These are phyloP conservation scores for Aureobasidium mangrovei DNA, from an alignment of 2,329 filamentous ascomycete species.

Conservation along the genomic window DNA sequence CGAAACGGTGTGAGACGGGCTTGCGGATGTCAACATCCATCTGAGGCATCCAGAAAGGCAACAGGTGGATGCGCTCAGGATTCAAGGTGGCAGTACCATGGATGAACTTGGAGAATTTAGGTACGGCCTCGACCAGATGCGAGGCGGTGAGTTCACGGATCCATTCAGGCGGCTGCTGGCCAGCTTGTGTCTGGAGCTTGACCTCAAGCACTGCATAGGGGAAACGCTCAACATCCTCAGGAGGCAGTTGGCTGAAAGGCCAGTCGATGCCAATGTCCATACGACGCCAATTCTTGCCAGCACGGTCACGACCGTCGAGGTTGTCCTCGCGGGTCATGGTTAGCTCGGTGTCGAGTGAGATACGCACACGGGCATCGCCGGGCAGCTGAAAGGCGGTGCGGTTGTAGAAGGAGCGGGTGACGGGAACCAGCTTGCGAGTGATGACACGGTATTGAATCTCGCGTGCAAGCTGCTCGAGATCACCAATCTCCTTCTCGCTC, in stretches of 20 bases:
- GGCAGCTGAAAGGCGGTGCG: constrained; percentile 96
- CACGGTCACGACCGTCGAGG: constrained; percentile 64
- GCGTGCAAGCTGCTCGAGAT: constrained; percentile 79
- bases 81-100: constrained; percentile 86
- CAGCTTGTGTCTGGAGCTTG: constrained; percentile 91
- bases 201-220: constrained; percentile 95
- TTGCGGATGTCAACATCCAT: constrained; percentile 98
- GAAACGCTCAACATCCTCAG: constrained; percentile 80
- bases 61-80: constrained; percentile 73
- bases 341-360: constrained; percentile 92
- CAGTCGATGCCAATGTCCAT: constrained; percentile 97
- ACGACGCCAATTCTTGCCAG: constrained; percentile 86
- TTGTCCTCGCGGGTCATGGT: constrained; percentile 96
- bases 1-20: constrained; percentile 77
- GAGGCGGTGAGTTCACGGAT: constrained; percentile 86
- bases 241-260: constrained; percentile 80
- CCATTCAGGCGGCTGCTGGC: constrained; percentile 93
- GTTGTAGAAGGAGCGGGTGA: constrained; percentile 95
- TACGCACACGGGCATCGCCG: constrained; percentile 88
- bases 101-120: constrained; percentile 99
- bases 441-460: constrained; percentile 93
- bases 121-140: constrained; percentile 95
- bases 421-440: constrained; percentile 76
- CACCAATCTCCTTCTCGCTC: constrained; percentile 78
- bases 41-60: constrained; percentile 97